These are phyloP conservation scores for Hibiscus trionum DNA, from an alignment of 345 rosid species.

Conservation along the genomic window DNA sequence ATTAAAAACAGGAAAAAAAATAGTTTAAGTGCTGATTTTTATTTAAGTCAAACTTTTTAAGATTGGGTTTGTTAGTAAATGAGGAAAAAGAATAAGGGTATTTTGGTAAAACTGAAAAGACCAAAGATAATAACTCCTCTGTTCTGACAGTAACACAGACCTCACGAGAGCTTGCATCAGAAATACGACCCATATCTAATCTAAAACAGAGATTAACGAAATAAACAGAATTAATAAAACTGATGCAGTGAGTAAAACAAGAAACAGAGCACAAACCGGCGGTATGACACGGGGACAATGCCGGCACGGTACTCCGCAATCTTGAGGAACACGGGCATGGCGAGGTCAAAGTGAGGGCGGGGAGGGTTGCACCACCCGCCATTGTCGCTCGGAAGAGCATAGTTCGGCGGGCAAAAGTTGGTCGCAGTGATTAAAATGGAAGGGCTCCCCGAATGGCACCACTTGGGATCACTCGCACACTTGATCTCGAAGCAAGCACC, in stretches of 20 bases:
- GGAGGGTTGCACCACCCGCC: constrained; percentile 90
- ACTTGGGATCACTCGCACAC: constrained; percentile 43
- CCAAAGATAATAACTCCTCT: background rate
- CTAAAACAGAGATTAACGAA: background rate
- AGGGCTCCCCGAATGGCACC: constrained; percentile 61
- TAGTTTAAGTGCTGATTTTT: no score
- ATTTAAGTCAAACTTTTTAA: no score
- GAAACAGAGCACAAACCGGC: constrained; percentile 43
- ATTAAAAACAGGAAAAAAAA: no score
- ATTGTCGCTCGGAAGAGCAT: constrained; percentile 47
- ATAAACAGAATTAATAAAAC: background rate
- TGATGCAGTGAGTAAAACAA: background rate
- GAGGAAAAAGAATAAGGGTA: background rate
- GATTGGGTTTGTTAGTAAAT: background rate
- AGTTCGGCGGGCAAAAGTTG: constrained; percentile 58
- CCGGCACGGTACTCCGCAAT: constrained; percentile 73
- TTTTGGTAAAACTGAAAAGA: background rate
- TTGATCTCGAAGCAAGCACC: constrained; percentile 70
- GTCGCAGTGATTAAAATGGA: constrained; percentile 59
- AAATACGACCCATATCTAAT: background rate
- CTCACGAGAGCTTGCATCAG: background rate
- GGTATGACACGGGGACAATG: constrained; percentile 63
- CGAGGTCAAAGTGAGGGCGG: constrained; percentile 59
- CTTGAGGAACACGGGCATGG: constrained; percentile 74
- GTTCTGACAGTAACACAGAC: background rate